Evolutionary conservation across 2,329 filamentous ascomycete genomes (phyloP).

Genomic region (Cercospora zeae-maydis): DNA sequence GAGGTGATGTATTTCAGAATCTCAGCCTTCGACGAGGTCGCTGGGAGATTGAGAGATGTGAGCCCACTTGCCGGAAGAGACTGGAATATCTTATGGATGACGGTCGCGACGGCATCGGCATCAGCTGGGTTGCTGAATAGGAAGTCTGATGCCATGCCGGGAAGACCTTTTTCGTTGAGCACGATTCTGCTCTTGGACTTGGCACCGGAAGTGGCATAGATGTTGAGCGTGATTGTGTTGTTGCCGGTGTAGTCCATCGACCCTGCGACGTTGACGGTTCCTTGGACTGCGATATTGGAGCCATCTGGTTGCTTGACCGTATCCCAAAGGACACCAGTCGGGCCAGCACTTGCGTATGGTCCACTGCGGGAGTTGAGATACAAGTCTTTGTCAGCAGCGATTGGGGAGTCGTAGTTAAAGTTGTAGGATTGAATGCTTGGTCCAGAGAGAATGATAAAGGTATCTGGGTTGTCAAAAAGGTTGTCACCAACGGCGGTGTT

Average conservation of each 20-base stretch:
- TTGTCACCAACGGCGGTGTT: slow-evolving; percentile 49
- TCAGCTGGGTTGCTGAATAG: slow-evolving; percentile 51
- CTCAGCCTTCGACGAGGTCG: slow-evolving; percentile 46
- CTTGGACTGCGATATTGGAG: slow-evolving; percentile 52
- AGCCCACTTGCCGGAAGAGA: slow-evolving; percentile 43
- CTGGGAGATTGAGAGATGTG: slow-evolving; percentile 49
- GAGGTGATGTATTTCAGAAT: slow-evolving; percentile 52
- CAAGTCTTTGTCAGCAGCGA: slow-evolving; percentile 42
- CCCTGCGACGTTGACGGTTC: slow-evolving; percentile 52
- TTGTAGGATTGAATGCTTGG: slow-evolving; percentile 50
- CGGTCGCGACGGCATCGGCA: slow-evolving; percentile 48
- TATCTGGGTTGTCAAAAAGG: slow-evolving; percentile 51
- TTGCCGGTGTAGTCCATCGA: slow-evolving; percentile 49
- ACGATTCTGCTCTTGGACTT: slow-evolving; percentile 51
- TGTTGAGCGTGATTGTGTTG: slow-evolving; percentile 54
- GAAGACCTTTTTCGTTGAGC: slow-evolving; percentile 52
- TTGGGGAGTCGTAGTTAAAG: slow-evolving; percentile 47
- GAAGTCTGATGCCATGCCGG: slow-evolving; percentile 50
- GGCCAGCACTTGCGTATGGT: slow-evolving; percentile 52
- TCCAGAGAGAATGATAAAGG: slow-evolving; percentile 50
- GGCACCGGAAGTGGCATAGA: slow-evolving; percentile 56
- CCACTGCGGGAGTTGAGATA: slow-evolving; percentile 51
- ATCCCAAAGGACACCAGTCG: slow-evolving; percentile 54
- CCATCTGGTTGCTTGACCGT: slow-evolving; percentile 51
- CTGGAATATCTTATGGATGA: slow-evolving; percentile 52